Conservation (phyloP, 108 stramenopile species). For the Nitzschia putrida region DNA sequence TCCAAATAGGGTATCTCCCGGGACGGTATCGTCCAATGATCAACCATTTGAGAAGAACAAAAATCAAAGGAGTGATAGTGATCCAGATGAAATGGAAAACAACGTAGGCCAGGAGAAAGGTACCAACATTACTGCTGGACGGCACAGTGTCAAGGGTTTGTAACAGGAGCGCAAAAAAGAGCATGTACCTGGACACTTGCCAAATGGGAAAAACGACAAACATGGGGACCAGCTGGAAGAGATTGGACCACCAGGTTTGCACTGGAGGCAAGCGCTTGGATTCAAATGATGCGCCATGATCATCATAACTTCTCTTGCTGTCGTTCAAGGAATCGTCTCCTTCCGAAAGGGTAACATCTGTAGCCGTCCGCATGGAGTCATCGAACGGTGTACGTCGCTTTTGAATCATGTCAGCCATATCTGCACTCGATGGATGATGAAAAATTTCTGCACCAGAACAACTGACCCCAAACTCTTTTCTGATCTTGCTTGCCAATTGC, state of each 20-base stretch:
- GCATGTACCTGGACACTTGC: slow-evolving; percentile 40
- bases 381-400: no score
- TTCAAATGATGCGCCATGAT: not conserved
- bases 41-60: slow-evolving; percentile 52
- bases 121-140: slow-evolving; percentile 9
- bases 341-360: not conserved
- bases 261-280: not conserved
- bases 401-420: not conserved
- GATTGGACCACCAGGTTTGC: not conserved
- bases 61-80: slow-evolving; percentile 44
- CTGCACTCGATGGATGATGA: slow-evolving; percentile 11
- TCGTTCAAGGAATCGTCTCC: no score
- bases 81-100: slow-evolving; percentile 39
- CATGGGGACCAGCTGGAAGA: slow-evolving; percentile 47
- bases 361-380: no score
- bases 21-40: slow-evolving; percentile 51
- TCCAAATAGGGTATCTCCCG: slow-evolving; percentile 50
- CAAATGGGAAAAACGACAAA: slow-evolving; percentile 43
- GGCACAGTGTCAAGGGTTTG: no score
- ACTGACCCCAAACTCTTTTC: slow-evolving; percentile 26
- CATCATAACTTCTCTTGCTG: no score
- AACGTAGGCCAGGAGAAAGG: slow-evolving; percentile 36
- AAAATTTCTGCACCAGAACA: slow-evolving; percentile 51
- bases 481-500: slow-evolving; percentile 47
- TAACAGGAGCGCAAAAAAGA: slow-evolving; percentile 35